Evolutionary conservation across 2,329 filamentous ascomycete species (phyloP).

Genomic region (Fusarium mexicanum): DNA sequence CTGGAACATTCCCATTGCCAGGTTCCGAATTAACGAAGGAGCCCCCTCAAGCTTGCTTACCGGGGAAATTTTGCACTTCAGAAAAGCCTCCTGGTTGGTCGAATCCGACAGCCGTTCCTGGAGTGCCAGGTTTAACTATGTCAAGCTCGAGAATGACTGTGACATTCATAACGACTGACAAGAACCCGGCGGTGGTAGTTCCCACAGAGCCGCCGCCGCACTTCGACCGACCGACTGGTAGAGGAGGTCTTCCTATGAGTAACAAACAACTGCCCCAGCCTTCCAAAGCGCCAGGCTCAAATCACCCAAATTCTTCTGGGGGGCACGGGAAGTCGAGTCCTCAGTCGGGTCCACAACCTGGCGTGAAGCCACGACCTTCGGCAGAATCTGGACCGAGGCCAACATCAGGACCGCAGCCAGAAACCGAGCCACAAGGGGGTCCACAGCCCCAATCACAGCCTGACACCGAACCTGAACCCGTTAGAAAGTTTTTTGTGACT

Average conservation of each 20-base stretch:
- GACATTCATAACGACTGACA: constrained; percentile 63
- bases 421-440: not conserved
- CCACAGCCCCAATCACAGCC: not conserved
- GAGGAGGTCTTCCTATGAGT: constrained; percentile 5
- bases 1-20: not conserved
- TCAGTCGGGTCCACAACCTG: not conserved
- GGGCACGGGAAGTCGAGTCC: not conserved
- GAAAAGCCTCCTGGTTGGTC: constrained; percentile 4
- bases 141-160: constrained; percentile 45
- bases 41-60: constrained; percentile 13
- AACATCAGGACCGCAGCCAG: not conserved
- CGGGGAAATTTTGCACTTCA: constrained; percentile 1
- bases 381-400: not conserved
- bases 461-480: constrained; percentile 5
- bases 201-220: constrained; percentile 51
- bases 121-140: constrained; percentile 15
- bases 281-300: not conserved
- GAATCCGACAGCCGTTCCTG: not conserved
- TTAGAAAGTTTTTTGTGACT: constrained; percentile 52
- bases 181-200: constrained; percentile 62
- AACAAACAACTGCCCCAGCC: constrained; percentile 36
- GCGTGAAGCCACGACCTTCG: not conserved
- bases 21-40: constrained; percentile 18
- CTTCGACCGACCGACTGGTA: constrained; percentile 47
- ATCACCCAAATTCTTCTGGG: not conserved